These are phyloP conservation scores for Capsella bursapastoris DNA, from an alignment of 345 rosid species.

Conservation along the genomic window DNA sequence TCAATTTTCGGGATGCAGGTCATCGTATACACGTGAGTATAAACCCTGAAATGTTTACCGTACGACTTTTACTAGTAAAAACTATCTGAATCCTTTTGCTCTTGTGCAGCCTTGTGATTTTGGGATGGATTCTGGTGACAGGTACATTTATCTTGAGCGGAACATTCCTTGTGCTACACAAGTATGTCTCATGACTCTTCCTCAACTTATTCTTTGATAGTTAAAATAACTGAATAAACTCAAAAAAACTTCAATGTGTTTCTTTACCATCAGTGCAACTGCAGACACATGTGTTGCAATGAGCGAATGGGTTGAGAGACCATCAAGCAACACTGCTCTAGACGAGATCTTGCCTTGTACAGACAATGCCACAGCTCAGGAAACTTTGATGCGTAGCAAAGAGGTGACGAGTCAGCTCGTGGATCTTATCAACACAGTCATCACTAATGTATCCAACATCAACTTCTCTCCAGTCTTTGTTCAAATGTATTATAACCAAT, in stretches of 20 bases:
- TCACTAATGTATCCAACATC: slow-evolving; percentile 90
- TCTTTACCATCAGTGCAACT: slow-evolving; percentile 58
- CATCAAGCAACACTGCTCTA: slow-evolving; percentile 78
- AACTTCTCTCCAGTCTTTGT: slow-evolving; percentile 87
- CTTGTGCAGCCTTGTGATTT: slow-evolving; percentile 69
- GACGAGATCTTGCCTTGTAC: slow-evolving; percentile 89
- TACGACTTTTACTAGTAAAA: neutral
- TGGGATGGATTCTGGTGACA: slow-evolving; percentile 92
- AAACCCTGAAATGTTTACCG: neutral
- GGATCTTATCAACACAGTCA: slow-evolving; percentile 80
- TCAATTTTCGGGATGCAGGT: slow-evolving; percentile 79
- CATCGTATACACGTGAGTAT: slow-evolving; percentile 79
- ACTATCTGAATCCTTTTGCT: slow-evolving; percentile 29
- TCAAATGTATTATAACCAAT: slow-evolving; percentile 82
- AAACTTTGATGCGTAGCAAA: slow-evolving; percentile 64
- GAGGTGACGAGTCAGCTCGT: slow-evolving; percentile 80
- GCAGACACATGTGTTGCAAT: slow-evolving; percentile 90
- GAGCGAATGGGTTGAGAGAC: slow-evolving; percentile 84
- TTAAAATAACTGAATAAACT: neutral
- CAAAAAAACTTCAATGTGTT: slow-evolving; percentile 2
- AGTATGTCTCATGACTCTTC: slow-evolving; percentile 57
- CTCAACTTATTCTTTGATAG: slow-evolving; percentile 4
- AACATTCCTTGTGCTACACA: slow-evolving; percentile 84
- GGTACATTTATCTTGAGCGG: slow-evolving; percentile 92
- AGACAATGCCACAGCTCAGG: slow-evolving; percentile 79